phyloP scores from a whole-genome alignment of 1,139 yeast genomes.

The Keqinozyma sinolaborantium region DNA sequence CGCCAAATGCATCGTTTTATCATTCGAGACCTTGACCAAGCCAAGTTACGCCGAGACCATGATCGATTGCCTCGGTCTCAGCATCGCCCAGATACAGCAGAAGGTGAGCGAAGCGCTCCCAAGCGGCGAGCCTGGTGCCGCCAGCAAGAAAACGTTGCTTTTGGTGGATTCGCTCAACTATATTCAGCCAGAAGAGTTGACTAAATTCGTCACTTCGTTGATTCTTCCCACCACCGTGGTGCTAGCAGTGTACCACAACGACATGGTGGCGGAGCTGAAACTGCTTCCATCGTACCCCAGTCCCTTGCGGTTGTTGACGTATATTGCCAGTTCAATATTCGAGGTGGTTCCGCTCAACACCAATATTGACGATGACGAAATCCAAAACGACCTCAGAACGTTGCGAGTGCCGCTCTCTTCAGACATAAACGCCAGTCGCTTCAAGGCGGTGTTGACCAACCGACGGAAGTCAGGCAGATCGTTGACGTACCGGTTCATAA shows the following conservation, averaged over 20 bases:
- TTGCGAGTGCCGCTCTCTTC: slow-evolving; percentile 44
- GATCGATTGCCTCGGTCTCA: slow-evolving; percentile 40
- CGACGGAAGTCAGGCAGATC: slow-evolving; percentile 86
- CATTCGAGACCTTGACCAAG: slow-evolving; percentile 56
- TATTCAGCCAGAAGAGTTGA: slow-evolving; percentile 42
- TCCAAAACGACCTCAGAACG: slow-evolving; percentile 36
- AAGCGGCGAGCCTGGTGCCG: slow-evolving; percentile 4
- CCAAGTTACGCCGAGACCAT: slow-evolving; percentile 51
- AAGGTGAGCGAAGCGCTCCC: slow-evolving; percentile 13
- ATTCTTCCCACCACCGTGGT: slow-evolving; percentile 54
- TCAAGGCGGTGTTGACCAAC: slow-evolving; percentile 53
- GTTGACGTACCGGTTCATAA: slow-evolving; percentile 48
- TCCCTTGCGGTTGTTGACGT: slow-evolving; percentile 47
- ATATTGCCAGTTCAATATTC: slow-evolving; percentile 70
- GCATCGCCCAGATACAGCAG: slow-evolving; percentile 18
- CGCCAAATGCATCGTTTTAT: slow-evolving; percentile 40
- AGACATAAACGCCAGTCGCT: slow-evolving; percentile 44
- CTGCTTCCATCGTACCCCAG: slow-evolving; percentile 45
- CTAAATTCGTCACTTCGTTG: slow-evolving; percentile 51
- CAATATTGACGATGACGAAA: slow-evolving; percentile 40
- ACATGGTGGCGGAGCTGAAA: slow-evolving; percentile 17
- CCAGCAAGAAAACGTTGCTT: slow-evolving; percentile 28
- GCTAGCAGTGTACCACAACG: slow-evolving; percentile 59
- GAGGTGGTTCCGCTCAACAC: slow-evolving; percentile 46
- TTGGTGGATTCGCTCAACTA: slow-evolving; percentile 71